phyloP scores from a whole-genome alignment of 345 rosid species.

The Xanthoceras sorbifolium region DNA sequence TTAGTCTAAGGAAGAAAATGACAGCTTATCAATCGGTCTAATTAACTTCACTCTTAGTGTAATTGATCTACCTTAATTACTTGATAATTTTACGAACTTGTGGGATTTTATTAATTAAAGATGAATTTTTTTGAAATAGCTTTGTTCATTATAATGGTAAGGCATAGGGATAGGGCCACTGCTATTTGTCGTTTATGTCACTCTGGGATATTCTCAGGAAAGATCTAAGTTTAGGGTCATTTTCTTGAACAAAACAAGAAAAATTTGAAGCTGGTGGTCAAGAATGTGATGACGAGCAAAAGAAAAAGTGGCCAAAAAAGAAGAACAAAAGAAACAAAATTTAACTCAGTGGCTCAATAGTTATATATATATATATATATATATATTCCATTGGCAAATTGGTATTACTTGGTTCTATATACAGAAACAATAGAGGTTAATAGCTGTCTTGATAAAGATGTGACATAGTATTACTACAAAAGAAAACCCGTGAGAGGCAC shows the following conservation, averaged over 20 bases:
- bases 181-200: constrained; percentile 12
- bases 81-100: background rate
- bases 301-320: background rate
- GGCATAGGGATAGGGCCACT: background rate
- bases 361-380: too few relatives aligned
- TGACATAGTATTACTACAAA: constrained; percentile 15
- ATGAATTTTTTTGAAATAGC: background rate
- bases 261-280: background rate
- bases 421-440: background rate
- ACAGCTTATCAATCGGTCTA: background rate
- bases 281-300: background rate
- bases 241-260: constrained; percentile 10
- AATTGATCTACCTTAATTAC: background rate
- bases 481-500: constrained; percentile 9
- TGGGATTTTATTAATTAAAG: background rate
- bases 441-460: constrained; percentile 39
- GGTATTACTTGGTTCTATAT: too few relatives aligned
- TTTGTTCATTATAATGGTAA: background rate
- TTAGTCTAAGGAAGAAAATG: background rate
- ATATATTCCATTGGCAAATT: too few relatives aligned
- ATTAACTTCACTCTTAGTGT: background rate
- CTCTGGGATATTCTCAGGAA: constrained; percentile 3
- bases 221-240: background rate
- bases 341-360: background rate
- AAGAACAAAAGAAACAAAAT: background rate